phyloP scores from a whole-genome alignment of 306 rosid species.

The Crotalaria pallida region DNA sequence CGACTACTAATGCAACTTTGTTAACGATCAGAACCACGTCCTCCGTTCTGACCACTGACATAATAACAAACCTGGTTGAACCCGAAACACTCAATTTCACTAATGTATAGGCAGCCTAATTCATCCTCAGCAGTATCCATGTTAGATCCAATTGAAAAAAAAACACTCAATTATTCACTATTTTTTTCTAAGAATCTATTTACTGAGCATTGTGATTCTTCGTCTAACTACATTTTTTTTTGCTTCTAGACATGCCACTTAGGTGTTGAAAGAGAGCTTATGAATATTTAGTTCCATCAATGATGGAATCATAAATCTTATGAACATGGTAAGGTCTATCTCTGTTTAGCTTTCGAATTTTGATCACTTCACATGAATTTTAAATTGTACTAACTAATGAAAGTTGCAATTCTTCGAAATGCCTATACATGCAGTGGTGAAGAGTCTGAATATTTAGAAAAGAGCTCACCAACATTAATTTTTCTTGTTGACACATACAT shows the following conservation, averaged over 20 bases:
- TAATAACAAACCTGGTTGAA: too few species aligned
- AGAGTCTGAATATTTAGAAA: conserved; percentile 67
- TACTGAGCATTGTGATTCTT: background rate
- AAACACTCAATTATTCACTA: background rate
- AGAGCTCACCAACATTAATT: conserved; percentile 87
- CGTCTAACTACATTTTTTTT: background rate
- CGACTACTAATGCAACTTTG: too few species aligned
- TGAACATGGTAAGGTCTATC: conserved; percentile 66
- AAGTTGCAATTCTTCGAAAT: conserved; percentile 78
- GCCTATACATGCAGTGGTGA: conserved; percentile 76
- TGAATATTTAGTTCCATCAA: conserved; percentile 83
- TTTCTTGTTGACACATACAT: too few species aligned
- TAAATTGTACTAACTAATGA: conserved; percentile 1
- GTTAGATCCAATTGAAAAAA: background rate
- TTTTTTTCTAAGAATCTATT: background rate
- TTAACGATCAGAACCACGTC: too few species aligned
- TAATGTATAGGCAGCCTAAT: too few species aligned
- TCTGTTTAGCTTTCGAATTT: conserved; percentile 9
- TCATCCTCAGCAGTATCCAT: background rate
- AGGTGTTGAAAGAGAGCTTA: conserved; percentile 96
- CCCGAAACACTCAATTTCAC: too few species aligned
- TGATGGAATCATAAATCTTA: conserved; percentile 93
- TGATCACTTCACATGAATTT: conserved; percentile 1
- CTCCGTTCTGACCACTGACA: too few species aligned
- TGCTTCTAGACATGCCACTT: conserved; percentile 16